Conservation (phyloP, 164 flowering plant species). For the Houttuynia cordata region DNA sequence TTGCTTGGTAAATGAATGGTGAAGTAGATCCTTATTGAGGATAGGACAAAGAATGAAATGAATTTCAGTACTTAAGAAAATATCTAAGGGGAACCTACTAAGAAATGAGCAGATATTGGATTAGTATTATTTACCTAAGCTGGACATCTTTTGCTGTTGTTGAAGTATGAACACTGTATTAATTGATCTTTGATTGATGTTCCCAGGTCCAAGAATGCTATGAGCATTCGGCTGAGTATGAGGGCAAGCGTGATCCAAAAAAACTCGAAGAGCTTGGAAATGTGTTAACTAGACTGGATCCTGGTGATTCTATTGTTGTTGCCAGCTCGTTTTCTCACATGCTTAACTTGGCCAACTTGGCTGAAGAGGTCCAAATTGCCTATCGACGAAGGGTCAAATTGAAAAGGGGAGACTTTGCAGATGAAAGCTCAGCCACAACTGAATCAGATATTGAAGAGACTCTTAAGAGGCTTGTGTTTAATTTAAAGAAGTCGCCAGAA, state of each 20-base stretch:
- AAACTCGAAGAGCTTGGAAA: slow-evolving; percentile 91
- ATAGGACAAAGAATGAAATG: too few relatives aligned
- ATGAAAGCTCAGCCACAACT: slow-evolving; percentile 87
- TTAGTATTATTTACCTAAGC: background rate
- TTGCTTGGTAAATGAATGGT: too few relatives aligned
- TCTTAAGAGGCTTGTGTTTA: slow-evolving; percentile 70
- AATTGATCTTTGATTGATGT: background rate
- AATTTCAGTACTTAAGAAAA: too few relatives aligned
- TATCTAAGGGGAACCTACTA: too few relatives aligned
- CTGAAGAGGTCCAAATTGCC: slow-evolving; percentile 98
- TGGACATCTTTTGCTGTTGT: background rate
- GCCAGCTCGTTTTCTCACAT: slow-evolving; percentile 90
- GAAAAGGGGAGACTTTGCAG: slow-evolving; percentile 84
- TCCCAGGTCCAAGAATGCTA: slow-evolving; percentile 93
- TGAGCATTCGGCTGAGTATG: slow-evolving; percentile 96
- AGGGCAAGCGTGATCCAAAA: slow-evolving; percentile 68
- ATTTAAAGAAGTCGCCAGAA: slow-evolving; percentile 83
- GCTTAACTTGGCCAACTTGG: slow-evolving; percentile 99
- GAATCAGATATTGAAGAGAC: slow-evolving; percentile 99
- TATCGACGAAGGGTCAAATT: slow-evolving; percentile 63
- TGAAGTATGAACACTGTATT: background rate
- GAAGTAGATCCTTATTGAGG: too few relatives aligned
- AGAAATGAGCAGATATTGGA: too few relatives aligned
- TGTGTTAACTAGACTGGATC: slow-evolving; percentile 82
- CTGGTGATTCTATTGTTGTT: slow-evolving; percentile 95